Evolutionary conservation across 192 early-diverging fungal genomes (phyloP).

Genomic region (Chytriomyces sp.): DNA sequence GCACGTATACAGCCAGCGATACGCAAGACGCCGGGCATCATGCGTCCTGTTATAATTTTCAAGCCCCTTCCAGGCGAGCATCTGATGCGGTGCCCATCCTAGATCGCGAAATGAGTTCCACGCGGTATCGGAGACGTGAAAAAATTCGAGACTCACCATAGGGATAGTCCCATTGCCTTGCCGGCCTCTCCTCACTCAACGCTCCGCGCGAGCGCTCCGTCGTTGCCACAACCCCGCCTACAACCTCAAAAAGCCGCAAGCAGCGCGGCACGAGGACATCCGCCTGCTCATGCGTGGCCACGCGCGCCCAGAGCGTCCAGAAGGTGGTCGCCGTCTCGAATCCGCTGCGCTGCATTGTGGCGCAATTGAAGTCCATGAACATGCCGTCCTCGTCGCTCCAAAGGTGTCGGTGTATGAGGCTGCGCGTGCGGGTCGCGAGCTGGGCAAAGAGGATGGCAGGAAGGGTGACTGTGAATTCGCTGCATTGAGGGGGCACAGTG

Average conservation of each 20-base stretch:
- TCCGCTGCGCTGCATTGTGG: slow-evolving; percentile 57
- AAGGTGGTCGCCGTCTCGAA: slow-evolving; percentile 91
- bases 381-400: slow-evolving; percentile 81
- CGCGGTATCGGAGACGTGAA: slow-evolving; percentile 54
- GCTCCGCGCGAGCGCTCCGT: slow-evolving; percentile 87
- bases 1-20: slow-evolving; percentile 96
- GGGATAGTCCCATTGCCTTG: slow-evolving; percentile 91
- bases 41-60: slow-evolving; percentile 77
- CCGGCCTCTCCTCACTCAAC: slow-evolving; percentile 80
- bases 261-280: slow-evolving; percentile 66
- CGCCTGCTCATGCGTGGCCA: slow-evolving; percentile 76
- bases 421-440: slow-evolving; percentile 63
- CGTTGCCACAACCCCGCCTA: slow-evolving; percentile 89
- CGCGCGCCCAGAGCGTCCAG: slow-evolving; percentile 92
- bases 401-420: slow-evolving; percentile 74
- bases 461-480: slow-evolving; percentile 45
- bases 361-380: slow-evolving; percentile 92
- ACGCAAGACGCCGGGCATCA: slow-evolving; percentile 76
- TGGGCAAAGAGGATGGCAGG: slow-evolving; percentile 43
- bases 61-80: slow-evolving; percentile 92
- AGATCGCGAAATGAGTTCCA: slow-evolving; percentile 36
- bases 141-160: slow-evolving; percentile 25
- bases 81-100: slow-evolving; percentile 99
- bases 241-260: slow-evolving; percentile 84
- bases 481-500: background rate